Evolutionary conservation across 1,139 yeast species (phyloP), one percentile per base, ranked within the genome.

Genomic region (Hyphopichia khmerensis): DNA sequence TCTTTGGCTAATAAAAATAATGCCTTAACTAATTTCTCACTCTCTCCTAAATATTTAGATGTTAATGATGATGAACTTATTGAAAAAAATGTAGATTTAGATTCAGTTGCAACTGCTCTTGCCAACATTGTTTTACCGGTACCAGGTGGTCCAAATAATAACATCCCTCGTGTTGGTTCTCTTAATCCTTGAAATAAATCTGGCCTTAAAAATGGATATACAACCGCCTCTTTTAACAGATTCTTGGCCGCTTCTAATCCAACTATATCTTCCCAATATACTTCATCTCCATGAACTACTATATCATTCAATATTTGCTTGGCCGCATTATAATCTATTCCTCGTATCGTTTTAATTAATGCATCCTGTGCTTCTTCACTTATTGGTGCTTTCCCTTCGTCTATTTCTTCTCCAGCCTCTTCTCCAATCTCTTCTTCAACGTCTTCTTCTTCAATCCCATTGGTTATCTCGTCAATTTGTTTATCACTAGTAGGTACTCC

Each of bases 91-190:
- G 98, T 93, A 1, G 96, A 89, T 49, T 87, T 86, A 13, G 96
- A 88, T 65, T 93, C 98, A 0, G 97, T 91, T 0, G 99, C 99
- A 8, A 93, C 98, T 0, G 99, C 98, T 50, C 97, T 73, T 0
- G 98, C 98, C 53, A 93, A 74, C 97, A 93, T 93, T 0, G 99
- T 93, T 55, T 93, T 93, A 48, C 99, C 99, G 0, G 99, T 93
- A 16, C 99, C 99, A 0, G 99, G 99, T 1, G 99, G 99, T 0
- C 99, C 99, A 69, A 93, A 93, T 29, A 93, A 67, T 23, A 93
- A 69, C 96, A 93, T 91, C 8, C 99, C 99, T 50, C 96, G 71
- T 0, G 96, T 96, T 1, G 99, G 99, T 62, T 93, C 98, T 51
- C 99, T 74, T 44, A 93, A 69, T 0, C 99, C 99, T 40, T 83